Evolutionary conservation across 2,329 filamentous ascomycete species (phyloP), one percentile per base, ranked within the genome.

Genomic region (Cladosporium velox): DNA sequence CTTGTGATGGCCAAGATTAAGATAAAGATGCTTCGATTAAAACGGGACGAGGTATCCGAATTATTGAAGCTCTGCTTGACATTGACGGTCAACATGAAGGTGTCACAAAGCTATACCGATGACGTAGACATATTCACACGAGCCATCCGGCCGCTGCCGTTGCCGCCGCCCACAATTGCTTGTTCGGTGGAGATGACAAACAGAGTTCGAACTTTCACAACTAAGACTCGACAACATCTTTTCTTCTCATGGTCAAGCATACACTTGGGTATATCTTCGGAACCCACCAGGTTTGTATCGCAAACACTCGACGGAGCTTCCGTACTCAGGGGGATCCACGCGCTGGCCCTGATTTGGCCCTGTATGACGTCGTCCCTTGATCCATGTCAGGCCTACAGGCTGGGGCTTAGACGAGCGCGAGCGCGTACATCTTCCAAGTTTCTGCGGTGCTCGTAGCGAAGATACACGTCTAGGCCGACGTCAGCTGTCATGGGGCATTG

Each of bases 371-470:
- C 34, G 47, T 28, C 26, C 15, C n/a, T 21, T 38, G 18, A 51
- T 18, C 15, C 61, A 18, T 57, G 61, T 47, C 28, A 30, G 28
- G 28, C 28, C 38, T 57, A 64, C 38, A 59, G 34, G 28, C 28
- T 30, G 28, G 28, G 34, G 34, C 11, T 35, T 35, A 35, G 34
- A 14, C 34, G 34, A 57, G 61, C 49, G 35, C 32, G 51, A 26
- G 61, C n/a, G 51, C 30, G 61, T 55, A 64, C 51, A 64, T 64
- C 61, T 64, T 64, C 61, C 61, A 64, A 35, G 61, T 64, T 64
- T 64, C 34, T 64, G 35, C 35, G 28, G 55, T 58, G 28, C 34
- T 63, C 60, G 24, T 34, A 30, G 54, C 60, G 30, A 58, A 34
- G 34, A 41, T 41, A 63, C 34, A 63, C 34, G 52, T 57, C 49